Base-by-base conservation (phyloP, 2,329 filamentous ascomycete genomes). In the Clonostachys rhizophaga region DNA sequence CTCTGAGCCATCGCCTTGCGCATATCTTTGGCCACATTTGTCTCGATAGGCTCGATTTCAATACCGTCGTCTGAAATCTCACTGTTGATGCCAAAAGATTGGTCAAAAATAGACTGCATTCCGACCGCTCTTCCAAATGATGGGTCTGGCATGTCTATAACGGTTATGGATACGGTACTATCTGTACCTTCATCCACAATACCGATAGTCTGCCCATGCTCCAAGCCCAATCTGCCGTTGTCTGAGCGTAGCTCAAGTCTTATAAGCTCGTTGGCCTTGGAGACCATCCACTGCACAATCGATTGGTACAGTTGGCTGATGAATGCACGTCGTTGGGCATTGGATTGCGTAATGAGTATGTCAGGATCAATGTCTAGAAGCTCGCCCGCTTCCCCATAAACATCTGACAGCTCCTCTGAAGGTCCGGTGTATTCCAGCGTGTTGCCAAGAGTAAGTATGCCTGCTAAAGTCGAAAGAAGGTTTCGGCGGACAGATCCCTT, bases 51-150 rank as follows among this genome's bases (percentile, higher is more conserved):
- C 1, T 78, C 69, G 3, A 95, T 78, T 14, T 89, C 80, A 1
- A 99, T 80, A 10, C 94, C 94, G 55, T 99, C 94, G 52, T 92
- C 87, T 59, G 91, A 95, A 91, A 99, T 97, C 71, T 99, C 94
- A 0, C 87, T 79, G 57, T 97, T 97, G 69, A 99, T 96, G 45
- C 94, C 94, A 18, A 86, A 74, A n/a, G 76, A 81, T 57, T 97
- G 94, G 55, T 99, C 92, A 57, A 99, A 99, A 35, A 97, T 82
- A 13, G 89, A 89, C 37, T 90, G 87, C 71, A 99, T 83, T 12
- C 89, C 83, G n/a, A 95, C 68, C 0, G 92, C 94, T 66, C 92
- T 96, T 49, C 88, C 91, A 1, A 99, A 74, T 2, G 80, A 76
- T 34, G 89, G 84, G 52, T 85, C 81, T 0, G 94, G 90, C 8